Conservation (phyloP, 495 filamentous ascomycete species). For the Friedmanniomyces endolithicus region DNA sequence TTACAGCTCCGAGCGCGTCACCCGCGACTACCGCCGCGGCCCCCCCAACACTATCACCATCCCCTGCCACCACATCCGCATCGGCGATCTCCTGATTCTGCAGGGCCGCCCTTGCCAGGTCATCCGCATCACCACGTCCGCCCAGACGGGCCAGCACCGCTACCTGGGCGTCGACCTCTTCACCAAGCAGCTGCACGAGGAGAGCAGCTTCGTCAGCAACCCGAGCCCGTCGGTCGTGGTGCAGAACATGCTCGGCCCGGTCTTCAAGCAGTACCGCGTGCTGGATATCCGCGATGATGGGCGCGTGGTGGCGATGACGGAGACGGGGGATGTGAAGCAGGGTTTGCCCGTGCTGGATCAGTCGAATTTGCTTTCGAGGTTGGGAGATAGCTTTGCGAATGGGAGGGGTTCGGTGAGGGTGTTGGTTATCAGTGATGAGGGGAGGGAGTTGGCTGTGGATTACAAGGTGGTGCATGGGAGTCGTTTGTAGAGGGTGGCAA, state of each 20-base stretch:
- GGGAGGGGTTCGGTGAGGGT: constrained; percentile 89
- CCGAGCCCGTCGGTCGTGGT: constrained; percentile 90
- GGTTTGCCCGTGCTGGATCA: constrained; percentile 85
- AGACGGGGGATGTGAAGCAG: constrained; percentile 95
- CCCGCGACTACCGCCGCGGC: constrained; percentile 19
- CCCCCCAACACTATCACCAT: constrained; percentile 84
- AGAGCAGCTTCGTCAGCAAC: constrained; percentile 96
- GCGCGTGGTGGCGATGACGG: constrained; percentile 67
- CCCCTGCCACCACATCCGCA: constrained; percentile 97
- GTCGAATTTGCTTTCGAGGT: constrained; percentile 68
- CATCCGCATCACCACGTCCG: constrained; percentile 97
- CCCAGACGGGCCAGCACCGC: constrained; percentile 96
- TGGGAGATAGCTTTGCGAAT: constrained; percentile 75
- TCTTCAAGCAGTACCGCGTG: constrained; percentile 99
- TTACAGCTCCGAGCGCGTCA: constrained; percentile 13
- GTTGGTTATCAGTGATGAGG: constrained; percentile 89
- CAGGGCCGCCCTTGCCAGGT: constrained; percentile 99
- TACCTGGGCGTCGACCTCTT: constrained; percentile 99
- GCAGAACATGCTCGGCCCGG: constrained; percentile 97
- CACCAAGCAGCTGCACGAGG: constrained; percentile 98
- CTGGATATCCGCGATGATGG: constrained; percentile 90
- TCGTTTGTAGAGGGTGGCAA: constrained; percentile 39
- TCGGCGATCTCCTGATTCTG: constrained; percentile 96
- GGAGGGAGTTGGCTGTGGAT: constrained; percentile 91
- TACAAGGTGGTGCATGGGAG: constrained; percentile 92